Conservation (phyloP, 805 yeast genomes). For the Zygoascus tannicola region DNA sequence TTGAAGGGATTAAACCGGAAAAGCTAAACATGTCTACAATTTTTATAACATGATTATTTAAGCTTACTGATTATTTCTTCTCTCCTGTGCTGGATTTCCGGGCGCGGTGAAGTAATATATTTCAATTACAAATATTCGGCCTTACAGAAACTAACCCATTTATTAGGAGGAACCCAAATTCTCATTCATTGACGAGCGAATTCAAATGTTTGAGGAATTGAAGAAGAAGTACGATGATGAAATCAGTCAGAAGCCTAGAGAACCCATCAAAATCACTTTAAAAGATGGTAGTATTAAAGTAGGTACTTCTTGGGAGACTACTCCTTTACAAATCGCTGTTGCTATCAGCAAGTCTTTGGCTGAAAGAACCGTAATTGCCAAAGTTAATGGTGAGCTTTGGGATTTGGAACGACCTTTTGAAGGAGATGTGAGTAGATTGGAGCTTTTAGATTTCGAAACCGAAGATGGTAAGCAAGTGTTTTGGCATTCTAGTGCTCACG, state of each 20-base stretch:
- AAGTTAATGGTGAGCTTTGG: slow-evolving; percentile 87
- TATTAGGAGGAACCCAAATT: slow-evolving; percentile 57
- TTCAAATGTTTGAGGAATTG: slow-evolving; percentile 67
- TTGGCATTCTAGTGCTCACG: slow-evolving; percentile 99
- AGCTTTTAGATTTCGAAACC: slow-evolving; percentile 81
- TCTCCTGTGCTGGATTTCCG: too few relatives aligned
- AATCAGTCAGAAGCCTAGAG: slow-evolving; percentile 51
- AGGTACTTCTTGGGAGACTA: slow-evolving; percentile 81
- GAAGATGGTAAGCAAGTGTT: slow-evolving; percentile 94
- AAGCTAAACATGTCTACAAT: too few relatives aligned
- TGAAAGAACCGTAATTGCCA: slow-evolving; percentile 85
- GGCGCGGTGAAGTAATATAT: too few relatives aligned
- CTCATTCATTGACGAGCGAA: slow-evolving; percentile 71
- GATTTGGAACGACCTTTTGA: slow-evolving; percentile 93
- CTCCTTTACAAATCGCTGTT: slow-evolving; percentile 79
- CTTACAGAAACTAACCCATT: background rate
- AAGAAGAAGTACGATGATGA: slow-evolving; percentile 69
- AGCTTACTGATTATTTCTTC: too few relatives aligned
- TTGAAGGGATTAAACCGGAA: too few relatives aligned
- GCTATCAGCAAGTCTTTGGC: slow-evolving; percentile 77
- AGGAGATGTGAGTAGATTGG: slow-evolving; percentile 51
- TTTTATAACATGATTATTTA: too few relatives aligned
- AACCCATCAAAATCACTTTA: slow-evolving; percentile 66
- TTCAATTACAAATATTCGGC: too few relatives aligned
- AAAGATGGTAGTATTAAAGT: slow-evolving; percentile 76